Conservation (phyloP, 2,329 filamentous ascomycete genomes). For the Aspergillus luchuensis region DNA sequence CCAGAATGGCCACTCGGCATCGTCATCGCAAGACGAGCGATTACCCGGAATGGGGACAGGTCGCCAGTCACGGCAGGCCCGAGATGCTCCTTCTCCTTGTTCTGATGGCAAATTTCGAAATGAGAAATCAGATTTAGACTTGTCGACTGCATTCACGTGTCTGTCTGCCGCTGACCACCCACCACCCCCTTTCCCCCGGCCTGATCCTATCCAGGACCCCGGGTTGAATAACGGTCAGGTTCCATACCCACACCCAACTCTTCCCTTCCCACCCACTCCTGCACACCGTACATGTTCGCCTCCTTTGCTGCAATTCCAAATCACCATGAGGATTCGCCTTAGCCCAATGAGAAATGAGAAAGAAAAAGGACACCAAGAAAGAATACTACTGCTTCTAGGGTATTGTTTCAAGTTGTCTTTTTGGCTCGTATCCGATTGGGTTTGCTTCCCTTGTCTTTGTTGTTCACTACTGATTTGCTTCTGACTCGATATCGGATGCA, state of each 20-base stretch:
- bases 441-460: constrained; percentile 7
- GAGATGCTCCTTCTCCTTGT: neutral
- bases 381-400: neutral
- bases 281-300: constrained; percentile 1
- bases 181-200: neutral
- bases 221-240: neutral
- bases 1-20: constrained; percentile 20
- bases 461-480: constrained; percentile 12
- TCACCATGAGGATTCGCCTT: neutral
- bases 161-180: neutral
- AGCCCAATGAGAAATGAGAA: no score
- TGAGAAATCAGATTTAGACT: constrained; percentile 2
- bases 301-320: constrained; percentile 1
- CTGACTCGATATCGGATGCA: neutral
- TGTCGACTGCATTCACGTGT: constrained; percentile 5
- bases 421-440: constrained; percentile 12
- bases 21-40: constrained; percentile 17
- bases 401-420: constrained; percentile 6
- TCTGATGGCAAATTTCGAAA: constrained; percentile 3
- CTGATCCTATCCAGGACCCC: constrained; percentile 6
- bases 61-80: neutral
- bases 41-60: constrained; percentile 9
- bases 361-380: no score
- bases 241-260: neutral
- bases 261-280: neutral